Evolutionary conservation across 257 asterid species (phyloP).

Genomic region (Plectranthus barbatus): DNA sequence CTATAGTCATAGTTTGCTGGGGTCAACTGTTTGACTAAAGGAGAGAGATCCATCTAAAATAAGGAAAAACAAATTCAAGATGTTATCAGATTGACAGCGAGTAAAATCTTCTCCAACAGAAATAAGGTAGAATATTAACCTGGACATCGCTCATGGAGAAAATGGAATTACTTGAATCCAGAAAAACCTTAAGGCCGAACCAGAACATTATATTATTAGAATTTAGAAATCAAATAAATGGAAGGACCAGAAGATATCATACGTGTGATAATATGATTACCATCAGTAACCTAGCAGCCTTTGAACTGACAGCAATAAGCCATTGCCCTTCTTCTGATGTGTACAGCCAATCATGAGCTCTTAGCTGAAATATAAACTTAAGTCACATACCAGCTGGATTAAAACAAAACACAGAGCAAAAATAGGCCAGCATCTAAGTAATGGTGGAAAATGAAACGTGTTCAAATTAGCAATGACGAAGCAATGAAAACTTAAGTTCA

Average conservation of each 20-base stretch:
- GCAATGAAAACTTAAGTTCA: not conserved
- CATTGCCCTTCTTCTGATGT: conserved; percentile 93
- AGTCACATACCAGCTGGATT: conserved; percentile 26
- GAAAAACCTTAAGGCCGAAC: conserved; percentile 45
- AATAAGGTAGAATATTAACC: conserved; percentile 42
- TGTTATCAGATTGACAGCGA: conserved; percentile 5
- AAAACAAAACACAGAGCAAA: not conserved
- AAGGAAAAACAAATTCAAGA: conserved; percentile 9
- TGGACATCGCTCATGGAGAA: conserved; percentile 64
- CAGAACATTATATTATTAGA: not conserved
- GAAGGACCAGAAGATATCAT: not conserved
- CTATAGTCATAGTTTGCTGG: conserved; percentile 37
- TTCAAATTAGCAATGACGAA: not conserved
- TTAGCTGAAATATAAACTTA: conserved; percentile 54
- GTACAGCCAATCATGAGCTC: conserved; percentile 90
- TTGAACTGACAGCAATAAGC: conserved; percentile 68
- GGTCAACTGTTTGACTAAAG: conserved; percentile 74
- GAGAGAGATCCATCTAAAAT: conserved; percentile 76
- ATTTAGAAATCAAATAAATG: not conserved
- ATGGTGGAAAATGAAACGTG: not conserved
- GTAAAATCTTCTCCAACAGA: conserved; percentile 1
- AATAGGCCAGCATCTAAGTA: not conserved
- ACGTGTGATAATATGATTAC: not conserved
- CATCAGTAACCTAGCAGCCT: conserved; percentile 75
- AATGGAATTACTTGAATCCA: conserved; percentile 60